phyloP scores from a whole-genome alignment of 768 basidiomycete species.

The Strobilomyces dryophilus region DNA sequence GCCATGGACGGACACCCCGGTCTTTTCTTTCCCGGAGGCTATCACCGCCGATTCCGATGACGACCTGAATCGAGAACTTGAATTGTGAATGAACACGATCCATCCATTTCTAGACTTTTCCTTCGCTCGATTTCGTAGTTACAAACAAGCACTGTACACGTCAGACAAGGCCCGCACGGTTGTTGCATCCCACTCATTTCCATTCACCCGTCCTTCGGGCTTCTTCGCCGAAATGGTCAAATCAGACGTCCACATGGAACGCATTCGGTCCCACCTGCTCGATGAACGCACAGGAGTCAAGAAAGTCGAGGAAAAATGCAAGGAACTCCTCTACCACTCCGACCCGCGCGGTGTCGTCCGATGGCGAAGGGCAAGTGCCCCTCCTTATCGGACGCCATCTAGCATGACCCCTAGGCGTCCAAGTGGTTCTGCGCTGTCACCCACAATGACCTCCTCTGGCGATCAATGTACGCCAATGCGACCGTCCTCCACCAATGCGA shows the following conservation, averaged over 20 bases:
- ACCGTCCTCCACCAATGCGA: too few species aligned
- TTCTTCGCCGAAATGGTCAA: constrained; percentile 99
- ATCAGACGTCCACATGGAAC: constrained; percentile 95
- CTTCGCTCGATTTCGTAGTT: constrained; percentile 46
- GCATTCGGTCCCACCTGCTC: constrained; percentile 86
- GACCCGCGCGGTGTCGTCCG: too few species aligned
- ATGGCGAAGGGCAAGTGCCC: constrained; percentile 25
- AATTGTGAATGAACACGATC: constrained; percentile 65
- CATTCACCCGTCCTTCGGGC: constrained; percentile 88
- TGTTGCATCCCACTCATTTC: constrained; percentile 68
- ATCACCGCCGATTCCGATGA: constrained; percentile 78
- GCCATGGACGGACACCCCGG: constrained; percentile 82
- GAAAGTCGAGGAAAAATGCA: constrained; percentile 85
- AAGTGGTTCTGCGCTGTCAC: background rate
- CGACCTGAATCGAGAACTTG: constrained; percentile 91
- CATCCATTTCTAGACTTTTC: background rate
- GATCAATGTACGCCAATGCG: background rate
- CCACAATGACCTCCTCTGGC: background rate
- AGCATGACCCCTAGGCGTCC: background rate
- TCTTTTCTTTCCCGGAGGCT: constrained; percentile 66
- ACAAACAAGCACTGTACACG: constrained; percentile 89
- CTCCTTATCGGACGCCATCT: constrained; percentile 19
- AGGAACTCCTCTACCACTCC: constrained; percentile 42
- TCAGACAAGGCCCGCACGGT: constrained; percentile 70
- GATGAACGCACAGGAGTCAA: constrained; percentile 89